Conservation (phyloP, 495 filamentous ascomycete genomes). For the Bryoglossum gracile region DNA sequence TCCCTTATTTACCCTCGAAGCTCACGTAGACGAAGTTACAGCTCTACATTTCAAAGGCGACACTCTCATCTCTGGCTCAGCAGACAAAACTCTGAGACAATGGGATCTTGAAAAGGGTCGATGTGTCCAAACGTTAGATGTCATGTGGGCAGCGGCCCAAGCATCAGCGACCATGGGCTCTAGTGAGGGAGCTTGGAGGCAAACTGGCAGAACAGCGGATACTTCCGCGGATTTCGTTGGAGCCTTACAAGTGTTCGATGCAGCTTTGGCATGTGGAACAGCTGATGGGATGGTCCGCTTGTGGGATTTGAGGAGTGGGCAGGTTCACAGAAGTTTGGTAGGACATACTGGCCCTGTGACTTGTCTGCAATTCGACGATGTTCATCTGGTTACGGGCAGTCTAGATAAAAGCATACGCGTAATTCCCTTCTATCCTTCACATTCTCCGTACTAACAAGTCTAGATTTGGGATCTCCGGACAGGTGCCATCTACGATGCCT, state of each 20-base stretch:
- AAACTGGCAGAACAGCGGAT: constrained; percentile 51
- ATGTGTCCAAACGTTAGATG: constrained; percentile 94
- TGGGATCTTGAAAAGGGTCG: constrained; percentile 96
- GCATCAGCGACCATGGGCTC: constrained; percentile 59
- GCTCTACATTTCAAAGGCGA: constrained; percentile 84
- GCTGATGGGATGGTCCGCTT: constrained; percentile 96
- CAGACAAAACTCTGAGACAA: constrained; percentile 94
- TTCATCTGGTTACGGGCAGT: constrained; percentile 92
- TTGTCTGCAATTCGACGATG: constrained; percentile 91
- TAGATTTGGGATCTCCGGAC: constrained; percentile 99
- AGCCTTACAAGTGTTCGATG: constrained; percentile 92
- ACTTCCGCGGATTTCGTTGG: constrained; percentile 87
- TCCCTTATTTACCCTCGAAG: constrained; percentile 74
- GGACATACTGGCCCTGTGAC: constrained; percentile 96
- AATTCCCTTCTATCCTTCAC: constrained; percentile 32
- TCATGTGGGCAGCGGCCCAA: constrained; percentile 97
- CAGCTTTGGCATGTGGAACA: constrained; percentile 94
- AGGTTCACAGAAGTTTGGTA: constrained; percentile 92
- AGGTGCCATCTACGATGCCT: constrained; percentile 92
- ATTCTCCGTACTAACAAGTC: constrained; percentile 17
- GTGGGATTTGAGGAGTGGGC: constrained; percentile 94
- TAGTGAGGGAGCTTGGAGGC: constrained; percentile 47
- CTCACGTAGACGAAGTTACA: constrained; percentile 91
- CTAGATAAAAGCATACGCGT: constrained; percentile 90
- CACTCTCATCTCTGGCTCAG: constrained; percentile 87